These are phyloP conservation scores for Cercospora berteroae DNA, from an alignment of 2,329 filamentous ascomycete genomes.

Conservation along the genomic window DNA sequence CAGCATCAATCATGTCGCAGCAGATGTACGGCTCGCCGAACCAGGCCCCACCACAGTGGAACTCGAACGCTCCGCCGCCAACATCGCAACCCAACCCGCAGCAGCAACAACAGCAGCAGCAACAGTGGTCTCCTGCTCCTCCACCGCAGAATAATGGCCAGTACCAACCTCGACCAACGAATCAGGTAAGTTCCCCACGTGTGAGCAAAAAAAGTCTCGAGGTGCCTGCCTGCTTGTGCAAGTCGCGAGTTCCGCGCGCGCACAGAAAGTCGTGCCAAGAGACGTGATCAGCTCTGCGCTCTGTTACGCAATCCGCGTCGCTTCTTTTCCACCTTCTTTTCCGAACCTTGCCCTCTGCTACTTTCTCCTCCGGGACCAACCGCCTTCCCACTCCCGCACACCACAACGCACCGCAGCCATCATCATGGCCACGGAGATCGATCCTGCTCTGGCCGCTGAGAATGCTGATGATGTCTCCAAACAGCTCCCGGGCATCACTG, in stretches of 20 bases:
- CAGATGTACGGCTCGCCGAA: conserved; percentile 29
- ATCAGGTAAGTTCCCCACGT: conserved; percentile 33
- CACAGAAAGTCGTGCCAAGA: conserved; percentile 27
- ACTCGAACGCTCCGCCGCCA: conserved; percentile 21
- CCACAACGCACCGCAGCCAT: not conserved
- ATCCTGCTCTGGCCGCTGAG: conserved; percentile 31
- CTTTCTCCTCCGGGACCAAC: conserved; percentile 7
- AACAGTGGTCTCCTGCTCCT: conserved; percentile 32
- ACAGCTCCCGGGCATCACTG: conserved; percentile 39
- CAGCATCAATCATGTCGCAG: not conserved
- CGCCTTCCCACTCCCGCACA: conserved; percentile 13
- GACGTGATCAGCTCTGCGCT: conserved; percentile 29
- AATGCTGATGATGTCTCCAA: conserved; percentile 30
- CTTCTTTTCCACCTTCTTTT: conserved; percentile 24
- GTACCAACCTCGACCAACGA: conserved; percentile 32
- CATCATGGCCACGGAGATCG: conserved; percentile 33
- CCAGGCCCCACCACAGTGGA: conserved; percentile 23
- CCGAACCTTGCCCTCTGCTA: conserved; percentile 20
- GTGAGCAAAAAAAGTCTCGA: conserved; percentile 5
- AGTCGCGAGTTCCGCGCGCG: conserved; percentile 1
- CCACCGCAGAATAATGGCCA: conserved; percentile 37
- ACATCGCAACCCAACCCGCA: conserved; percentile 27
- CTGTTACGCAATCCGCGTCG: conserved; percentile 28
- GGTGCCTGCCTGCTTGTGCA: not conserved
- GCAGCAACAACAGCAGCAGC: conserved; percentile 19